Base-by-base conservation (phyloP, 768 basidiomycete species). In the Mycena leptocephala region DNA sequence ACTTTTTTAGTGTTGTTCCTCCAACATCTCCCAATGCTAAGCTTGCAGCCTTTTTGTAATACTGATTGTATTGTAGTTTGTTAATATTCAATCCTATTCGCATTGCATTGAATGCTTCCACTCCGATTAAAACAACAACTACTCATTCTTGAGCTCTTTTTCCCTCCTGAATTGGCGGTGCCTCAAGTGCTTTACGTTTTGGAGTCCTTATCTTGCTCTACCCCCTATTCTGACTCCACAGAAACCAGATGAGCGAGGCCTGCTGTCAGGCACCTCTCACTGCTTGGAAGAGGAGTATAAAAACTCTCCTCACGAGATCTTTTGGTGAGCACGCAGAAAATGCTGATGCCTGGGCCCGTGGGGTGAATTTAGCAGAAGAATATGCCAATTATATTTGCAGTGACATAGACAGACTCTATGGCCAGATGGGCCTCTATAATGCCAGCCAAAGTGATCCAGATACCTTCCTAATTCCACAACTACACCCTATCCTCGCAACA, bases 371-470 rank as follows among this genome's bases (percentile, higher is more conserved):
- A 1, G 71, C 35, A 30, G 18, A 48, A 2, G 71, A 72, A 30
- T 72, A 72, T 43, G 28, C 71, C 2, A 26, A 39, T 3, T 65
- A 72, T 16, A 64, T 72, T 11, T 72, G 71, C 51, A 13, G n/a
- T 10, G 71, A 72, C 28, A 30, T 72, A 1, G 71, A 72, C 24
- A 5, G 37, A 22, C 63, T 72, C 4, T 72, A 64, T 22, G 3
- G 11, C 4, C 3, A 56, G 16, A 24, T 72, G 9, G 71, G 71
- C 0, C 51, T 72, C 1, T 10, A 39, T 24, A 22, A 71, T 4
- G 22, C 24, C 2, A 39, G 3, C 20, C 7, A 28, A 18, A 18
- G 7, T 4, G 35, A 41, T 24, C 53, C 26, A 24, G 8, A 41
- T 1, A 26, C 48, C 24, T 65, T 65, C 33, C 1, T 53, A 1